Evolutionary conservation across 768 basidiomycete species (phyloP).

Genomic region (Hemileccinum impolitum): DNA sequence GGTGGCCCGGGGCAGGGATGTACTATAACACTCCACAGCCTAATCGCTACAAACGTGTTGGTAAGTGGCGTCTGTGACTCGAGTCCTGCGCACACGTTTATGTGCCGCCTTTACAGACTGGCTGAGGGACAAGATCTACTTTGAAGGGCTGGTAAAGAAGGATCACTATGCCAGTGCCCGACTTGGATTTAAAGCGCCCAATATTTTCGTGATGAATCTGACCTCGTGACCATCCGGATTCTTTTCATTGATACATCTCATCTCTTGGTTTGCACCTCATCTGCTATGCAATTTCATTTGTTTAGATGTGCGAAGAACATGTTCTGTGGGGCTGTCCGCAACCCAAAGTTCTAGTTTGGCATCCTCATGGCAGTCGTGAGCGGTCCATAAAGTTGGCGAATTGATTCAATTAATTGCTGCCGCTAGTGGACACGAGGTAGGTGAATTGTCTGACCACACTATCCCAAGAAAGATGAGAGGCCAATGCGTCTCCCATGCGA

Average conservation of each 20-base stretch:
- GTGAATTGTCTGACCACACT: not conserved
- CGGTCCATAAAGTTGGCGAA: not conserved
- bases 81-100: not conserved
- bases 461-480: conserved; percentile 37
- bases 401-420: not conserved
- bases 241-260: conserved; percentile 4
- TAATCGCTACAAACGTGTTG: conserved; percentile 57
- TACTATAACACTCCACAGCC: conserved; percentile 48
- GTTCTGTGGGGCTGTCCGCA: not conserved
- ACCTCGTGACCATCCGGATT: conserved; percentile 34
- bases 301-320: not conserved
- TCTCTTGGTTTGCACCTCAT: conserved; percentile 9
- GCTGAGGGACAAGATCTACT: conserved; percentile 70
- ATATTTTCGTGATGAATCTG: conserved; percentile 72
- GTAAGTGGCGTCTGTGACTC: conserved; percentile 37
- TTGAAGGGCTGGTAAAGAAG: conserved; percentile 60
- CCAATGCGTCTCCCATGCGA: conserved; percentile 59
- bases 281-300: not conserved
- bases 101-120: conserved; percentile 48
- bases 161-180: conserved; percentile 57
- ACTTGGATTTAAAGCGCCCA: conserved; percentile 75
- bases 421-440: not conserved
- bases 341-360: not conserved
- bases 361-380: not conserved
- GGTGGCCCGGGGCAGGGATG: conserved; percentile 32